Percentiles rank a stretch among this genome's conserved stretches.
phyloP scores from a whole-genome alignment of 1,284 basidiomycete species.

The Coriolopsis trogii region DNA sequence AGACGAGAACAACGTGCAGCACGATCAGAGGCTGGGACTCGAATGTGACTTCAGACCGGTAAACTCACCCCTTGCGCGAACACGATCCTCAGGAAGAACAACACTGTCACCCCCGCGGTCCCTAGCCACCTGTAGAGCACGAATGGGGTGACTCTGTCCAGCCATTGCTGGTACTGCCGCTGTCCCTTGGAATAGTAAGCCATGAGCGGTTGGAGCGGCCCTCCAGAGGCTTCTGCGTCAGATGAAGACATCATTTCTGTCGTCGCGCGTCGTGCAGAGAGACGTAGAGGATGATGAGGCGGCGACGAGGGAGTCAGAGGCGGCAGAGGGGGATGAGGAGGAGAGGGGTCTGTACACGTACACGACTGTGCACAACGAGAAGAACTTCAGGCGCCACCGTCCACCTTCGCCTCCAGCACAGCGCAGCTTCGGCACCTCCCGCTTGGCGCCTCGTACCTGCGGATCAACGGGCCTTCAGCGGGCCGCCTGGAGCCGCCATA shows the following conservation, averaged over 20 bases:
- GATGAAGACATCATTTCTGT: slow-evolving; percentile 30
- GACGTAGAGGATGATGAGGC: background rate
- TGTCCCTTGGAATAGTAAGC: slow-evolving; percentile 53
- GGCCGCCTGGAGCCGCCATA: no score
- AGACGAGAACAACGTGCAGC: background rate
- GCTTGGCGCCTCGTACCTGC: no score
- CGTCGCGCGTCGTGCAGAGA: slow-evolving; percentile 30
- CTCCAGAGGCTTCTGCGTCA: slow-evolving; percentile 48
- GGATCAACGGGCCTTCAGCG: no score
- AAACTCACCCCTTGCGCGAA: slow-evolving; percentile 85
- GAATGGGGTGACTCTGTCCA: slow-evolving; percentile 93
- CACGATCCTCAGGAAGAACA: slow-evolving; percentile 90
- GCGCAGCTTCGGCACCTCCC: no score
- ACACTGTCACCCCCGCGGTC: slow-evolving; percentile 68
- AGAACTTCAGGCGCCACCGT: no score
- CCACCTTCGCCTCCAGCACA: no score
- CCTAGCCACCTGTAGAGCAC: slow-evolving; percentile 88
- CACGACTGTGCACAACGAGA: background rate
- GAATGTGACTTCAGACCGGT: no score
- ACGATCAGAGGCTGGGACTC: background rate
- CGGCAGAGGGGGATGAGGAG: background rate
- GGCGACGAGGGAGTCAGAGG: background rate
- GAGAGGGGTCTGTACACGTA: background rate
- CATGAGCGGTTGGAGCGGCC: slow-evolving; percentile 55
- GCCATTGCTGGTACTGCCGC: slow-evolving; percentile 79